These are phyloP conservation scores for Colletotrichum phormii DNA, from an alignment of 2,329 filamentous ascomycete genomes.

Conservation along the genomic window DNA sequence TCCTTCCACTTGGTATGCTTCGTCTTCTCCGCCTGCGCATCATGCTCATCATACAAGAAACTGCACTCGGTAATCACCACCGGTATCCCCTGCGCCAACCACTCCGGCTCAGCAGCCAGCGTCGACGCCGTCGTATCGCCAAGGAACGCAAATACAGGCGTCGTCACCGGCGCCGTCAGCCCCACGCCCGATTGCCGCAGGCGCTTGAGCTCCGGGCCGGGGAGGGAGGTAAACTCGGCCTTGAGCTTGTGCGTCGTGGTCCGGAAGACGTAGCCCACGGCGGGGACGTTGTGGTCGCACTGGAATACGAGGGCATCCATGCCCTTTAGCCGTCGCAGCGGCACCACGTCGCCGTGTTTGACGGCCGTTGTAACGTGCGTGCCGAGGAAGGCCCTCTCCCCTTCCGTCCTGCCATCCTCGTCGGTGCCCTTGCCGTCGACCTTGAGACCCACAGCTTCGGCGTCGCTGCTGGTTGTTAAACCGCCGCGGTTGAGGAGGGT, in stretches of 20 bases:
- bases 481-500: slow-evolving; percentile 57
- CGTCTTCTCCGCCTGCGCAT: slow-evolving; percentile 56
- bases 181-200: slow-evolving; percentile 51
- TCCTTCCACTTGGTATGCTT: slow-evolving; percentile 61
- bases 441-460: slow-evolving; percentile 34
- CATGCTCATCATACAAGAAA: slow-evolving; percentile 57
- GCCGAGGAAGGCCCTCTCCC: slow-evolving; percentile 43
- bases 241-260: slow-evolving; percentile 52
- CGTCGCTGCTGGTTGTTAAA: slow-evolving; percentile 45
- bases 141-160: slow-evolving; percentile 59
- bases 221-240: slow-evolving; percentile 49
- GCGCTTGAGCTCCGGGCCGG: slow-evolving; percentile 50
- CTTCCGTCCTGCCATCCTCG: slow-evolving; percentile 35
- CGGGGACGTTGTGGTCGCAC: slow-evolving; percentile 61
- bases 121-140: slow-evolving; percentile 58
- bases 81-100: slow-evolving; percentile 52
- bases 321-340: slow-evolving; percentile 48
- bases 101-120: slow-evolving; percentile 52
- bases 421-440: slow-evolving; percentile 36
- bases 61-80: slow-evolving; percentile 64
- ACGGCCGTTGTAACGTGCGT: slow-evolving; percentile 56
- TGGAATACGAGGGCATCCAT: slow-evolving; percentile 55
- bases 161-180: slow-evolving; percentile 53
- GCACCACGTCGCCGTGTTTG: slow-evolving; percentile 47
- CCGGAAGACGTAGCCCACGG: slow-evolving; percentile 59